Percentiles rank a stretch among this genome's conserved stretches.
phyloP scores from a whole-genome alignment of 2,329 filamentous ascomycete genomes.

The Endoconidiophora laricicola region DNA sequence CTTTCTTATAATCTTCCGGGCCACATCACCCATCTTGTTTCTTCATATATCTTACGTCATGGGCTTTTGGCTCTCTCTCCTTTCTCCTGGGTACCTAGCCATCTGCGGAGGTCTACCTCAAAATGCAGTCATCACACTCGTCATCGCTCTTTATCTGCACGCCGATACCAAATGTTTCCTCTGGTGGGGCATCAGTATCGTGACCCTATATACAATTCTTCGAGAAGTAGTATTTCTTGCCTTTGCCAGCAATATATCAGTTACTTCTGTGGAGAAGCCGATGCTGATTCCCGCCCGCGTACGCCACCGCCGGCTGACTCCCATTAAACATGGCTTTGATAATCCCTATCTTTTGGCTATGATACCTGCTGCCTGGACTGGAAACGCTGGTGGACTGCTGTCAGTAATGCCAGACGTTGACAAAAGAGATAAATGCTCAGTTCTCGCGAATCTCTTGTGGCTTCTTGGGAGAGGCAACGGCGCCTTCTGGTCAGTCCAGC shows the following conservation, averaged over 20 bases:
- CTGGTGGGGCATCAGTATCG: too few relatives aligned
- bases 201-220: too few relatives aligned
- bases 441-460: neutral
- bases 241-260: neutral
- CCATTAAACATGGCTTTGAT: slow-evolving; percentile 48
- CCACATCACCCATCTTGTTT: too few relatives aligned
- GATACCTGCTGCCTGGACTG: slow-evolving; percentile 46
- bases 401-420: slow-evolving; percentile 24
- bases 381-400: slow-evolving; percentile 37
- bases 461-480: slow-evolving; percentile 4
- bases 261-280: neutral
- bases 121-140: too few relatives aligned
- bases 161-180: too few relatives aligned
- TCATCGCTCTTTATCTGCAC: too few relatives aligned
- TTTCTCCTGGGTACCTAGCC: too few relatives aligned
- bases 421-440: neutral
- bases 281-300: slow-evolving; percentile 1
- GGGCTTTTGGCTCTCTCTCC: too few relatives aligned
- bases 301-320: slow-evolving; percentile 45
- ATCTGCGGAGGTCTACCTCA: too few relatives aligned
- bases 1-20: too few relatives aligned
- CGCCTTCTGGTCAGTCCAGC: slow-evolving; percentile 42
- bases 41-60: too few relatives aligned
- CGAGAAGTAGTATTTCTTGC: neutral
- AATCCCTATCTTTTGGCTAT: slow-evolving; percentile 58